phyloP scores from a whole-genome alignment of 257 asterid species.

The Salvia miltiorrhiza region DNA sequence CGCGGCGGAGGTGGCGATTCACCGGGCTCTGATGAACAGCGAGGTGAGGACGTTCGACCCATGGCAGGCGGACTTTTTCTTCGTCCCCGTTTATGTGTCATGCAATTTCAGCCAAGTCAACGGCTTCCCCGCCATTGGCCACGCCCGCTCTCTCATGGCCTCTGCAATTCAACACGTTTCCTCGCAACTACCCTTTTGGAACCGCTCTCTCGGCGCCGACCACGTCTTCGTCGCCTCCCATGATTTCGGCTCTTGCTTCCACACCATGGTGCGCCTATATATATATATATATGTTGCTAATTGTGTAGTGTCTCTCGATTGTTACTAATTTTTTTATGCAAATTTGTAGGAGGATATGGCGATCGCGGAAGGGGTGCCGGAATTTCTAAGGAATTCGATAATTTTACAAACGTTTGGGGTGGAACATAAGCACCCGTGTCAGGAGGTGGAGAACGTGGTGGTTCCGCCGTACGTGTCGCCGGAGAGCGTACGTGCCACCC shows the following conservation, averaged over 20 bases:
- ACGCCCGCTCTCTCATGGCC: constrained; percentile 65
- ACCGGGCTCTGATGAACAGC: constrained; percentile 54
- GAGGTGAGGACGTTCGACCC: constrained; percentile 61
- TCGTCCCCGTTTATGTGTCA: constrained; percentile 88
- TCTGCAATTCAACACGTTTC: constrained; percentile 54
- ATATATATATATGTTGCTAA: background rate
- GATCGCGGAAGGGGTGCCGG: constrained; percentile 70
- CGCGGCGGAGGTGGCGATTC: constrained; percentile 91
- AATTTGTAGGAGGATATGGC: constrained; percentile 80
- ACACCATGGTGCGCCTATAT: constrained; percentile 57
- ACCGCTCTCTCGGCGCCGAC: constrained; percentile 80
- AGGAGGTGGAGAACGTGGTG: constrained; percentile 69
- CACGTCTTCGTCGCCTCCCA: constrained; percentile 92
- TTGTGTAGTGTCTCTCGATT: background rate
- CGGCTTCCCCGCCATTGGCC: constrained; percentile 93
- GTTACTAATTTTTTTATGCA: background rate
- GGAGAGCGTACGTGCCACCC: constrained; percentile 50
- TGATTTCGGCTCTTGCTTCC: constrained; percentile 95
- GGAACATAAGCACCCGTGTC: constrained; percentile 72
- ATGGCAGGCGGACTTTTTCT: constrained; percentile 82
- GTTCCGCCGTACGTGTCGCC: constrained; percentile 85
- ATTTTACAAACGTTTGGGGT: constrained; percentile 88
- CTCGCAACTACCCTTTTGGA: constrained; percentile 66
- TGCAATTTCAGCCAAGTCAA: constrained; percentile 86
- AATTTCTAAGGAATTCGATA: constrained; percentile 56